A percentile compares a stretch with the other conserved stretches of the same genome.
Evolutionary conservation across 305 asterid species (phyloP).

Genomic region (Plantago coronopus): DNA sequence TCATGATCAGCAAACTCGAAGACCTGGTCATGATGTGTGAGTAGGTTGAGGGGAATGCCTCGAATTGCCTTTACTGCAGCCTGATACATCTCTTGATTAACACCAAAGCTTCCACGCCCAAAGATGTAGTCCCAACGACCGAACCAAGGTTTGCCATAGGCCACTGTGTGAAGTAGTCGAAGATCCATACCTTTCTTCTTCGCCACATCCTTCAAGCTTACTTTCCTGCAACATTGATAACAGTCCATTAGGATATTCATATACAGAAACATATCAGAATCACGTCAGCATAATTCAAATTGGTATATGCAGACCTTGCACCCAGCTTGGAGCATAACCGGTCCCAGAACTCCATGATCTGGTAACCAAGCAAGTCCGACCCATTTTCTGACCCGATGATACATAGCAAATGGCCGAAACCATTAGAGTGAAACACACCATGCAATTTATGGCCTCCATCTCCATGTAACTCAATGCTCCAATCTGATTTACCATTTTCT

Average conservation of each 20-base stretch:
- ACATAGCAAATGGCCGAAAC: slow-evolving; percentile 88
- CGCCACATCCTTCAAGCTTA: slow-evolving; percentile 71
- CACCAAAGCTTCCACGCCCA: slow-evolving; percentile 68
- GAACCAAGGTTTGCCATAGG: slow-evolving; percentile 81
- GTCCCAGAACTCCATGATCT: slow-evolving; percentile 94
- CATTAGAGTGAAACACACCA: slow-evolving; percentile 90
- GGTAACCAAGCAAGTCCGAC: slow-evolving; percentile 63
- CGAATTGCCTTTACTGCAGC: slow-evolving; percentile 58
- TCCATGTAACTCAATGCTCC: slow-evolving; percentile 52
- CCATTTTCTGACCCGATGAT: slow-evolving; percentile 66
- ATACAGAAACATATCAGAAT: too few relatives aligned
- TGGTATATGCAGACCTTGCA: slow-evolving; percentile 55
- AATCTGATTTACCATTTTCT: slow-evolving; percentile 44
- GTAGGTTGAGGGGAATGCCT: slow-evolving; percentile 51
- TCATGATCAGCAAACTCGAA: slow-evolving; percentile 31
- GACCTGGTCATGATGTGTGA: slow-evolving; percentile 44
- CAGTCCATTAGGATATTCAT: too few relatives aligned
- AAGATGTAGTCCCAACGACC: slow-evolving; percentile 75
- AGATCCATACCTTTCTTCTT: slow-evolving; percentile 82
- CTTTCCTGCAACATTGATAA: slow-evolving; percentile 47
- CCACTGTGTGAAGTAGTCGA: slow-evolving; percentile 61
- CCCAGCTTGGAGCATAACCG: slow-evolving; percentile 74
- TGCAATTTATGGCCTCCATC: slow-evolving; percentile 50
- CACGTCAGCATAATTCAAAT: neutral
- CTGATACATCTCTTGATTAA: slow-evolving; percentile 48